These are phyloP conservation scores for Fusarium sp. DNA, from an alignment of 2,329 filamentous ascomycete genomes.

Conservation along the genomic window DNA sequence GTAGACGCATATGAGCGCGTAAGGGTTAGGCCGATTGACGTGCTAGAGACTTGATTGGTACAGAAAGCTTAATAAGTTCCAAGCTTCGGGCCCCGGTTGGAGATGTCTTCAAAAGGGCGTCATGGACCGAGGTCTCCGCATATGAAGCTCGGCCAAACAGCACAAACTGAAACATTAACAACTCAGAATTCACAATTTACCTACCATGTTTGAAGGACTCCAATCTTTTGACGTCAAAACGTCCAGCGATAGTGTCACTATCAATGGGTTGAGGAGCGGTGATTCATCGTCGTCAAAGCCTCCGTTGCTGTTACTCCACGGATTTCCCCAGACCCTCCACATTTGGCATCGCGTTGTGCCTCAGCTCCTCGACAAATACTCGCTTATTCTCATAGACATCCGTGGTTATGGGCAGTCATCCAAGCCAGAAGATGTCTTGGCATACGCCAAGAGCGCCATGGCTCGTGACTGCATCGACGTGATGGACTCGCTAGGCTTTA, in stretches of 20 bases:
- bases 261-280: slow-evolving; percentile 56
- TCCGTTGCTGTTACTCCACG: slow-evolving; percentile 62
- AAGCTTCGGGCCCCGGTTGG: neutral
- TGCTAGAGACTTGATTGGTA: neutral
- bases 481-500: slow-evolving; percentile 57
- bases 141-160: neutral
- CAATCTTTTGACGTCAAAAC: slow-evolving; percentile 54
- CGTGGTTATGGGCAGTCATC: slow-evolving; percentile 65
- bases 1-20: neutral
- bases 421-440: slow-evolving; percentile 52
- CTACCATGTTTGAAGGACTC: slow-evolving; percentile 55
- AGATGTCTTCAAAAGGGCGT: neutral
- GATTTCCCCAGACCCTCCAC: slow-evolving; percentile 64
- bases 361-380: slow-evolving; percentile 54
- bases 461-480: slow-evolving; percentile 59
- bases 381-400: slow-evolving; percentile 60
- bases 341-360: slow-evolving; percentile 64
- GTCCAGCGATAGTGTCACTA: slow-evolving; percentile 52
- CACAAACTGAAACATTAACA: neutral
- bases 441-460: slow-evolving; percentile 63
- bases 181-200: neutral
- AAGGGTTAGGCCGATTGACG: neutral
- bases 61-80: neutral
- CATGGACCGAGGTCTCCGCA: neutral
- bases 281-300: slow-evolving; percentile 47